Base-by-base conservation (phyloP, 179 eudicot species). In the Amaranthus tricolor region DNA sequence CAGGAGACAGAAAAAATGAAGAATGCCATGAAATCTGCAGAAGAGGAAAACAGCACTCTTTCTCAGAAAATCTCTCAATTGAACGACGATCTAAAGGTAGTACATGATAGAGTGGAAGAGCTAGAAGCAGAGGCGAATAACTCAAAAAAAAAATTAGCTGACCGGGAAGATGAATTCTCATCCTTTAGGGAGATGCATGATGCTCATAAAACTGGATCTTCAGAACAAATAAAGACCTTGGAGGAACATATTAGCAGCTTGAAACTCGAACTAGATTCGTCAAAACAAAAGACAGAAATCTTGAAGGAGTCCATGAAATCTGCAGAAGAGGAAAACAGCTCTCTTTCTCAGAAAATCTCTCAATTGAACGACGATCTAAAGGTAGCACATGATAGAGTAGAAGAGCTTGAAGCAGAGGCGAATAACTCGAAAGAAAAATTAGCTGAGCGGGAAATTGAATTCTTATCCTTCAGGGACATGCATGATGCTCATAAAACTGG, bases 251-350 rank as follows among this genome's bases (percentile, higher is more conserved):
- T 74, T 54, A 70, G 83, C 31, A 68, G 49, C 13, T 59, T 81
- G 15, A 55, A 67, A 69, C 60, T 76, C 71, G 56, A 81, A 62
- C 64, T 76, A 20, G 77, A 72, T 17, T 72, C 80, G 6, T 54
- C 74, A 43, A 81, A 74, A 77, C 78, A 70, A 76, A 76, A 81
- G 49, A 16, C 43, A n/a, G 66, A 50, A 44, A 74, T 58, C 70
- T 70, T 81, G 76, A 74, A 50, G 31, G 68, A 31, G 68, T 73
- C 67, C 17, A 0, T 57, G 58, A 81, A 11, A 62, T 72, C 55
- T 21, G 53, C 69, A 31, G 84, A 68, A 50, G 84, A 81, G 51
- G 84, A 77, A 74, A 78, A 81, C n/a, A 64, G 55, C 14, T 64
- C 64, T 13, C 76, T 81, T 17, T 68, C 81, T 20, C 51, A 58